These are phyloP conservation scores for Pseudogymnoascus sp. DNA, from an alignment of 2,329 filamentous ascomycete species.

Conservation along the genomic window DNA sequence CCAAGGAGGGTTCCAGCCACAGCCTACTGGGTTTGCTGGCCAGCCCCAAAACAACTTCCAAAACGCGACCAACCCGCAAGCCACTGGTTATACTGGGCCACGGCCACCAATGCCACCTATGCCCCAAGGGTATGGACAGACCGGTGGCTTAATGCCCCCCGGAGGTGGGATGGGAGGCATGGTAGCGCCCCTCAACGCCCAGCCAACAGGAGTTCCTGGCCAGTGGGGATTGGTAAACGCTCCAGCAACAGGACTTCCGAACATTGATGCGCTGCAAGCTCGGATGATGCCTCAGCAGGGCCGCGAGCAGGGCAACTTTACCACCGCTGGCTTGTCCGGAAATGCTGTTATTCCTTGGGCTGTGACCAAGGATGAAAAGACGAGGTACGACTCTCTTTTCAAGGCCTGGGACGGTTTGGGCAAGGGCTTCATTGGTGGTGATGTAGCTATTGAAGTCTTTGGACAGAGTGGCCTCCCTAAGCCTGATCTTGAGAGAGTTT, in stretches of 20 bases:
- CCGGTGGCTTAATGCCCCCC: constrained; percentile 47
- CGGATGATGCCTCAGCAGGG: constrained; percentile 97
- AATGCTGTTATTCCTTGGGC: constrained; percentile 97
- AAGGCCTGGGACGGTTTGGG: constrained; percentile 91
- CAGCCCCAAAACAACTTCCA: constrained; percentile 67
- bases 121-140: constrained; percentile 66
- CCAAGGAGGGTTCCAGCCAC: constrained; percentile 35
- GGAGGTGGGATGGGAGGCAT: constrained; percentile 53
- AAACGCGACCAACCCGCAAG: constrained; percentile 59
- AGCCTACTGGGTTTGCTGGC: constrained; percentile 47
- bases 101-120: constrained; percentile 73
- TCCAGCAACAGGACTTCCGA: constrained; percentile 79
- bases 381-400: constrained; percentile 90
- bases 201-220: constrained; percentile 85
- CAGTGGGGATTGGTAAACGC: constrained; percentile 99
- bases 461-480: constrained; percentile 92
- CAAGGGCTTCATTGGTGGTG: constrained; percentile 86
- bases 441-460: constrained; percentile 93
- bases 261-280: constrained; percentile 84
- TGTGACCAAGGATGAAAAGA: constrained; percentile 97
- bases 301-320: constrained; percentile 74
- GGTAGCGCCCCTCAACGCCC: constrained; percentile 67
- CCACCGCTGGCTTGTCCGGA: constrained; percentile 77
- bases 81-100: constrained; percentile 74
- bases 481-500: constrained; percentile 81